Conservation (phyloP, 1,284 basidiomycete species). For the Leccinum angustisporum region DNA sequence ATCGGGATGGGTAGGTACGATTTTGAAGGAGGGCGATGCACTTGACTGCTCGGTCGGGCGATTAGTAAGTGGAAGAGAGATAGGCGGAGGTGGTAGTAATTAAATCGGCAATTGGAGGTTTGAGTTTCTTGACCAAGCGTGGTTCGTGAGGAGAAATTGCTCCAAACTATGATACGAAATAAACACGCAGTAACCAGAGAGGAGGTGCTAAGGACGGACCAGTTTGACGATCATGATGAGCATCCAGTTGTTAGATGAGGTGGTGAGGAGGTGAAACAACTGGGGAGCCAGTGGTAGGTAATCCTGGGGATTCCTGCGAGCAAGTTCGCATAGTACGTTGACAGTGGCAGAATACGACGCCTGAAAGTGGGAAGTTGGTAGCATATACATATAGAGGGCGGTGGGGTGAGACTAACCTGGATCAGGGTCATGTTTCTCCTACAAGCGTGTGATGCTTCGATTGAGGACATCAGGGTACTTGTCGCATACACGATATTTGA, state of each 20-base stretch:
- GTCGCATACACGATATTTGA: constrained; percentile 77
- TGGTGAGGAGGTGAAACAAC: constrained; percentile 92
- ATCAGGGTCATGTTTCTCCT: constrained; percentile 87
- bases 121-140: no score
- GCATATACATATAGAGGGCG: neutral
- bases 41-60: no score
- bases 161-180: no score
- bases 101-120: no score
- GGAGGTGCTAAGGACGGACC: no score
- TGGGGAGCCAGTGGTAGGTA: constrained; percentile 88
- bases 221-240: no score
- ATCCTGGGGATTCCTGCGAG: constrained; percentile 73
- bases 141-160: no score
- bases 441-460: constrained; percentile 68
- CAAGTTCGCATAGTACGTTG: constrained; percentile 93
- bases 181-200: no score
- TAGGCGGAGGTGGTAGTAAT: no score
- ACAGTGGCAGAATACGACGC: constrained; percentile 91
- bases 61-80: no score
- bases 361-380: constrained; percentile 38
- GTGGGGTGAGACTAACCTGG: constrained; percentile 47
- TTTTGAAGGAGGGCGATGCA: no score
- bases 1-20: no score
- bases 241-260: constrained; percentile 55
- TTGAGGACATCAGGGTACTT: constrained; percentile 77